phyloP scores from a whole-genome alignment of 495 filamentous ascomycete genomes.

The Aspergillus funiculosus region DNA sequence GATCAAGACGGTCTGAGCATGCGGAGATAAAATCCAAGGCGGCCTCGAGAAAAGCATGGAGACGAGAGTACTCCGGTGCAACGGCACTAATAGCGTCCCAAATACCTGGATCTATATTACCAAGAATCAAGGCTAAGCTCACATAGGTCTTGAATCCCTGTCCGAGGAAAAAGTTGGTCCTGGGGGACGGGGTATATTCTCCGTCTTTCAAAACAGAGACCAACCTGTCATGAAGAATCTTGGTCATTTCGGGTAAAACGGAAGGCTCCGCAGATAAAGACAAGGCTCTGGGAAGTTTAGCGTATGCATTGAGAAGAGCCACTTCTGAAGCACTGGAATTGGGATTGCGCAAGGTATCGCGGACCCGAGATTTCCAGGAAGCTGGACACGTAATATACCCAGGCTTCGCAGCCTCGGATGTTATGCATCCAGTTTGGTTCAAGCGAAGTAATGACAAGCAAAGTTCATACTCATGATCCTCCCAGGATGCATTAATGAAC shows the following conservation, averaged over 20 bases:
- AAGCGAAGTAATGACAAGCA: conserved; percentile 66
- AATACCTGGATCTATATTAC: conserved; percentile 46
- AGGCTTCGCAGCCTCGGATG: conserved; percentile 40
- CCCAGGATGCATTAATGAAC: conserved; percentile 71
- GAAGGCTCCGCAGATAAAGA: conserved; percentile 34
- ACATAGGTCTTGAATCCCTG: conserved; percentile 46
- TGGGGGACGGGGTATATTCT: conserved; percentile 9
- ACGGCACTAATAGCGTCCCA: conserved; percentile 54
- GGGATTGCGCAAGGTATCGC: conserved; percentile 52
- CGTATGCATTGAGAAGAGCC: conserved; percentile 34
- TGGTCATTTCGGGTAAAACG: conserved; percentile 30
- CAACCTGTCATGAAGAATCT: conserved; percentile 32
- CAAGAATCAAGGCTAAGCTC: conserved; percentile 27
- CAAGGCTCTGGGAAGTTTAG: conserved; percentile 36
- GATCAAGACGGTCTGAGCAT: conserved; percentile 36
- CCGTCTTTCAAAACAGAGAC: conserved; percentile 19
- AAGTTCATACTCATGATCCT: conserved; percentile 58
- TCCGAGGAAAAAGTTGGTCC: conserved; percentile 34
- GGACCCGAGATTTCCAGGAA: conserved; percentile 64
- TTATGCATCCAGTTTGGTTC: conserved; percentile 47
- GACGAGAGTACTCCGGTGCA: conserved; percentile 54
- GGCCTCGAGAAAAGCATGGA: conserved; percentile 62
- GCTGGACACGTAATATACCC: conserved; percentile 57
- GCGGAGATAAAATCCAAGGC: conserved; percentile 53
- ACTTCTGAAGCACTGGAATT: conserved; percentile 21